Percentiles rank a stretch among this genome's conserved stretches.
Evolutionary conservation across 202 grass and related monocot species (phyloP).

Genomic region (Hordeum pubiflorum): DNA sequence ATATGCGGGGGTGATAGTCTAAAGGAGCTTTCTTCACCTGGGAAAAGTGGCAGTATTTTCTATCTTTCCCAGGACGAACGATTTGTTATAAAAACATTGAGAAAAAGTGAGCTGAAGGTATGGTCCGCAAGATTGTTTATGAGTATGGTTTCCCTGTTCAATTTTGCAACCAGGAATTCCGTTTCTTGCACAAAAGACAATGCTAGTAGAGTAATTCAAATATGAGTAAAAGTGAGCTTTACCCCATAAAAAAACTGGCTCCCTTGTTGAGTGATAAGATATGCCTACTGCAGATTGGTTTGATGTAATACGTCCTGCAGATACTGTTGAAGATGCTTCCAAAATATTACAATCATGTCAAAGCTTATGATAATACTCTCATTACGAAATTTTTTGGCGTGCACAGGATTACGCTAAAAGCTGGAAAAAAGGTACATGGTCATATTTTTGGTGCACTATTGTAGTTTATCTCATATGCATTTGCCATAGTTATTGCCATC

Average conservation of each 20-base stretch:
- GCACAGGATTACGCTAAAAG: slow-evolving; percentile 80
- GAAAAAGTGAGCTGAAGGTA: slow-evolving; percentile 93
- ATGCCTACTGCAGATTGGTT: slow-evolving; percentile 56
- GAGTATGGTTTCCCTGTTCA: neutral
- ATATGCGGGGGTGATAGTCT: slow-evolving; percentile 93
- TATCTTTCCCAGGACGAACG: slow-evolving; percentile 97
- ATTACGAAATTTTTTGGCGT: slow-evolving; percentile 98
- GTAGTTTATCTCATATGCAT: neutral
- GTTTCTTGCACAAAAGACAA: neutral
- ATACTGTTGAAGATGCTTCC: slow-evolving; percentile 99
- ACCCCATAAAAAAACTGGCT: neutral
- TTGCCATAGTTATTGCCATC: neutral
- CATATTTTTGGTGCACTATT: slow-evolving; percentile 18
- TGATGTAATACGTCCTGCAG: slow-evolving; percentile 68
- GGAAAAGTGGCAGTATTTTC: slow-evolving; percentile 99
- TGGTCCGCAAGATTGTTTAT: neutral
- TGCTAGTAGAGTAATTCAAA: neutral
- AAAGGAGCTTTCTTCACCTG: slow-evolving; percentile 98
- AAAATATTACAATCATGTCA: slow-evolving; percentile 94
- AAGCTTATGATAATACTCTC: slow-evolving; percentile 97
- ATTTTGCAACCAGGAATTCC: neutral
- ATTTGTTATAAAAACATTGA: slow-evolving; percentile 97
- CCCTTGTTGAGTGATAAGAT: slow-evolving; percentile 37
- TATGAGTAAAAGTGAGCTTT: slow-evolving; percentile 20
- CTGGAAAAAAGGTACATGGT: slow-evolving; percentile 58